These are phyloP conservation scores for Sugiyamaella qingdaonensis DNA, from an alignment of 805 yeast species.

Conservation along the genomic window DNA sequence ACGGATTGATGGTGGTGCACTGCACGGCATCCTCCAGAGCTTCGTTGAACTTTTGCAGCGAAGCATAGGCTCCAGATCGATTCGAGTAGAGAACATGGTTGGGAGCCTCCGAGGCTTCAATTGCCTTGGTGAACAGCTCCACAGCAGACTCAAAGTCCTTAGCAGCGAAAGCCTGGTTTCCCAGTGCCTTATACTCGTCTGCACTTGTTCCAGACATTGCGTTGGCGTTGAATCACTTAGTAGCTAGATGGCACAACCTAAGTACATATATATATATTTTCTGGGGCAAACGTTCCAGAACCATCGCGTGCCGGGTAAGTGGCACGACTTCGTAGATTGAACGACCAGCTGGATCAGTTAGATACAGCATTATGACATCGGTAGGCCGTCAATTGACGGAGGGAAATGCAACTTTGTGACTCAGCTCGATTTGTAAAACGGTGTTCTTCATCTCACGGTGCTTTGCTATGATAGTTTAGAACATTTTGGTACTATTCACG, in stretches of 20 bases:
- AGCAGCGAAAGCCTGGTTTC: slow-evolving; percentile 87
- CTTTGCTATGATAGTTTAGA: too few species aligned
- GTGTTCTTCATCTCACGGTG: too few species aligned
- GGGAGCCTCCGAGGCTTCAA: slow-evolving; percentile 72
- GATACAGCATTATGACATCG: too few species aligned
- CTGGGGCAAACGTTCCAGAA: neutral
- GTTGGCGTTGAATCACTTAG: too few species aligned
- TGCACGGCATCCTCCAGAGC: slow-evolving; percentile 85
- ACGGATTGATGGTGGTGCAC: slow-evolving; percentile 72
- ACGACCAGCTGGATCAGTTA: too few species aligned
- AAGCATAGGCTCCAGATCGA: slow-evolving; percentile 88
- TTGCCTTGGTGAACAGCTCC: slow-evolving; percentile 79
- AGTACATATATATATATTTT: neutral
- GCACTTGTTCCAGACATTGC: neutral
- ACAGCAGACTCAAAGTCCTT: slow-evolving; percentile 80
- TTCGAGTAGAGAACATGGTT: slow-evolving; percentile 92
- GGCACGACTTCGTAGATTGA: too few species aligned
- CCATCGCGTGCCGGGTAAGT: neutral
- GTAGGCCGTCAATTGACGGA: too few species aligned
- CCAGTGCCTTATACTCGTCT: slow-evolving; percentile 63
- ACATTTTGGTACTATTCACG: too few species aligned
- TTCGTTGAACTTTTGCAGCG: slow-evolving; percentile 62
- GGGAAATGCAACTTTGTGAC: too few species aligned
- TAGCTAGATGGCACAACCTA: too few species aligned
- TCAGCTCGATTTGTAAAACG: too few species aligned